Evolutionary conservation across 352 stramenopile species (phyloP).

Genomic region (Phytophthora europaea): DNA sequence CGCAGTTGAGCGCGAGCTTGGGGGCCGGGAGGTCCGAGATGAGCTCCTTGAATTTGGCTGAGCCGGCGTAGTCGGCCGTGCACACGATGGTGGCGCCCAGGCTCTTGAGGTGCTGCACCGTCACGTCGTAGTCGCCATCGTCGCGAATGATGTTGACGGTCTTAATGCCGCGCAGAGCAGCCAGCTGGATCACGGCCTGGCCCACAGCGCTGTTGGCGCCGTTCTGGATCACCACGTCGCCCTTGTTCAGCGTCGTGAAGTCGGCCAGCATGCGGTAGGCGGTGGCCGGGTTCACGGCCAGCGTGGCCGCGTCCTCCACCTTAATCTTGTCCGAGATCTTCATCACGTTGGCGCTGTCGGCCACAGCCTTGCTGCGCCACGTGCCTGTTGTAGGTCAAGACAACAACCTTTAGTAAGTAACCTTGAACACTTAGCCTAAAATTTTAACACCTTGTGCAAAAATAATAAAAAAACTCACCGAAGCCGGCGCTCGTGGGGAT

Average conservation of each 20-base stretch:
- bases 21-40: slow-evolving; percentile 83
- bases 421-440: background rate
- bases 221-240: slow-evolving; percentile 93
- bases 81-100: slow-evolving; percentile 83
- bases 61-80: slow-evolving; percentile 77
- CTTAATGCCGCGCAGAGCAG: slow-evolving; percentile 87
- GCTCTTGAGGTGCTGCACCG: slow-evolving; percentile 81
- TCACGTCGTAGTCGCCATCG: slow-evolving; percentile 82
- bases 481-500: slow-evolving; percentile 78
- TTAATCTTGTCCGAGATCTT: slow-evolving; percentile 88
- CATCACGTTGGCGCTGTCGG: slow-evolving; percentile 68
- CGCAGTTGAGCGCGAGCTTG: slow-evolving; percentile 88
- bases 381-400: slow-evolving; percentile 42
- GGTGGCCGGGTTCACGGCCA: slow-evolving; percentile 87
- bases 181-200: slow-evolving; percentile 90
- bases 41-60: slow-evolving; percentile 88
- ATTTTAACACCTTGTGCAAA: background rate
- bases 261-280: slow-evolving; percentile 90
- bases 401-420: slow-evolving; percentile 15
- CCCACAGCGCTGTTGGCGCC: slow-evolving; percentile 90
- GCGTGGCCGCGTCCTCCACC: slow-evolving; percentile 84
- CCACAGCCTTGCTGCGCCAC: slow-evolving; percentile 81
- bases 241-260: slow-evolving; percentile 79
- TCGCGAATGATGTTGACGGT: slow-evolving; percentile 93
- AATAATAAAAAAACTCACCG: slow-evolving; percentile 31